Base-by-base conservation (phyloP, 2,329 filamentous ascomycete species). In the Talaromyces sp. region DNA sequence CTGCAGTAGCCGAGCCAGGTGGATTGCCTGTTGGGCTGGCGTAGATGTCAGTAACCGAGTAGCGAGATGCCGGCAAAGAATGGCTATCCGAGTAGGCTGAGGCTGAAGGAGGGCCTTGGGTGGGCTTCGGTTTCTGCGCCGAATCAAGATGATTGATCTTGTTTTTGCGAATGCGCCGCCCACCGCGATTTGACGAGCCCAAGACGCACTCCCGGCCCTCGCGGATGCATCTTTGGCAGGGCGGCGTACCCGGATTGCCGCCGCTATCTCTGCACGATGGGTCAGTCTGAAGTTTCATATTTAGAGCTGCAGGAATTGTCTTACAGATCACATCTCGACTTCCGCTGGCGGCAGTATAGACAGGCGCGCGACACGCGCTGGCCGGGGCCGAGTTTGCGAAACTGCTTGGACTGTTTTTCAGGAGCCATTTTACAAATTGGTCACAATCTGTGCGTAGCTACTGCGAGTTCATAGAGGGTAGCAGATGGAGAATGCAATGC, bases 161-260 rank as follows among this genome's bases (percentile, higher is more conserved):
- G 67, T 82, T 83, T 67, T 83, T 84, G 58, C 83, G 80, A 60
- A 85, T 79, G 53, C 84, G 79, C 59, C 83, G 78, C 14, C 84
- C 84, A 52, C 84, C 84, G 58, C 84, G 80, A 67, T 86, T 86
- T 54, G 82, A 84, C 51, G 81, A 81, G 8, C 83, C 84, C 21
- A 86, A 77, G 11, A 86, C 78, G 68, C 84, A 86, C 62, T 86
- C 82, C 57, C 82, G 81, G 60, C 79, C 77, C 64, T 85, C 83
- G 65, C 81, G 80, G 63, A 82, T 79, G 71, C 84, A 86, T 58
- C 84, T 76, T 56, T 83, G 78, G 65, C 84, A 86, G 27, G 84
- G 84, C 29, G 78, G 78, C 76, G 80, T 68, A 69, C 79, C 71
- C 69, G 80, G 71, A 74, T 76, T 71, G 71, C 82, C 73, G 77